These are phyloP conservation scores for Curvularia eragrostidis DNA, from an alignment of 2,329 filamentous ascomycete species.

Conservation along the genomic window DNA sequence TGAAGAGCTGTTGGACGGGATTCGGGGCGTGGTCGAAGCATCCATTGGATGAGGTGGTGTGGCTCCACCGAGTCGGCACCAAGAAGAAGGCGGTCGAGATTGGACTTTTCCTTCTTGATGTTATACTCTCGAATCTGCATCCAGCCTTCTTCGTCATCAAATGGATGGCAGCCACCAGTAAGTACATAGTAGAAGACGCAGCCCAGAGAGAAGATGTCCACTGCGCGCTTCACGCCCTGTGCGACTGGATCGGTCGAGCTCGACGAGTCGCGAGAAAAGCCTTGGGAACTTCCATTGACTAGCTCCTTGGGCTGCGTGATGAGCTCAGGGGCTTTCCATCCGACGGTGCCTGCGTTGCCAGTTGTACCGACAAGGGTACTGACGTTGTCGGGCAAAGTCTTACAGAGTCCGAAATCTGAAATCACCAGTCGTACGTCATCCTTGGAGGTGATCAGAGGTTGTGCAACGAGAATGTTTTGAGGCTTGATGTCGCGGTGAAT, in stretches of 20 bases:
- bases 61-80: slow-evolving; percentile 88
- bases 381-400: slow-evolving; percentile 92
- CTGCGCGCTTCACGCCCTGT: slow-evolving; percentile 89
- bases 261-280: slow-evolving; percentile 52
- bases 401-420: slow-evolving; percentile 96
- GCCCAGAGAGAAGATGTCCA: slow-evolving; percentile 96
- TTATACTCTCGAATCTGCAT: slow-evolving; percentile 87
- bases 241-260: slow-evolving; percentile 53
- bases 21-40: slow-evolving; percentile 73
- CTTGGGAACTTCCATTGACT: slow-evolving; percentile 51
- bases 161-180: slow-evolving; percentile 89
- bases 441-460: slow-evolving; percentile 70
- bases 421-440: slow-evolving; percentile 84
- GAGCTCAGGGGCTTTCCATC: slow-evolving; percentile 95
- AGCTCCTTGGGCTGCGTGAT: slow-evolving; percentile 66
- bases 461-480: slow-evolving; percentile 90
- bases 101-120: slow-evolving; percentile 87
- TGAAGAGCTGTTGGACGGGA: slow-evolving; percentile 74
- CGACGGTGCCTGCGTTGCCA: slow-evolving; percentile 90
- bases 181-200: slow-evolving; percentile 99
- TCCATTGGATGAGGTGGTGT: slow-evolving; percentile 81
- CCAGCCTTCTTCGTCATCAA: slow-evolving; percentile 91
- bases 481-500: slow-evolving; percentile 97
- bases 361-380: slow-evolving; percentile 95
- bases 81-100: slow-evolving; percentile 74